Evolutionary conservation across 164 flowering plant genomes (phyloP), one percentile per base, ranked within the genome.

Genomic region (Macadamia integrifolia): DNA sequence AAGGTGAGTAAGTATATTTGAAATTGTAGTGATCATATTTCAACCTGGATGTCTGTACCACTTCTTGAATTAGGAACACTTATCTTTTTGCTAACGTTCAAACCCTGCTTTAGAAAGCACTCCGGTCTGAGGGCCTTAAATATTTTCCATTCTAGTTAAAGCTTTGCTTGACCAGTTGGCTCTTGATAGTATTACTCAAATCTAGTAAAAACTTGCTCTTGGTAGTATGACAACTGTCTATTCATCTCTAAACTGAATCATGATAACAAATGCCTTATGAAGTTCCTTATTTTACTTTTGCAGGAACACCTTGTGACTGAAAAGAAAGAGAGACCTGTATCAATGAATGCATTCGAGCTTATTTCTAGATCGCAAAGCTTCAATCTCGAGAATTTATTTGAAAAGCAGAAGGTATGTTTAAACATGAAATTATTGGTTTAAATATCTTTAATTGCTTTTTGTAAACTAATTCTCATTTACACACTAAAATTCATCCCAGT

Each of bases 311-410:
- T 86, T 69, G 90, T 93, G 1, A 91, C 91, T 12, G 98, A 90
- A 76, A 91, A 77, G 83, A 87, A 84, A 74, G 97, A 88, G 75
- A 88, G 76, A 60, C 98, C 98, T 9, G 88, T 73, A 55, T 84
- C 95, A 14, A 87, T 94, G 99, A 92, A 92, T 73, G 97, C 99
- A 0, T 94, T 94, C 76, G 97, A 92, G 83, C 87, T 94, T 46
- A 90, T 94, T 63, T 87, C 92, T 14, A 83, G 85, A 74, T 87
- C 98, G 9, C 84, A 82, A 67, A 69, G 89, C 61, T 87, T 91
- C 76, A 88, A 79, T 78, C 93, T 94, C 56, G 97, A 85, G 55
- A 94, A 83, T 69, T 78, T 94, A 72, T 94, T 94, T 60, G 89
- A 85, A 66, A 86, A 86, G 74, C 84, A 89, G 71, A 65, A 43